These are phyloP conservation scores for Corylus avellana DNA, from an alignment of 306 rosid species.

Conservation along the genomic window DNA sequence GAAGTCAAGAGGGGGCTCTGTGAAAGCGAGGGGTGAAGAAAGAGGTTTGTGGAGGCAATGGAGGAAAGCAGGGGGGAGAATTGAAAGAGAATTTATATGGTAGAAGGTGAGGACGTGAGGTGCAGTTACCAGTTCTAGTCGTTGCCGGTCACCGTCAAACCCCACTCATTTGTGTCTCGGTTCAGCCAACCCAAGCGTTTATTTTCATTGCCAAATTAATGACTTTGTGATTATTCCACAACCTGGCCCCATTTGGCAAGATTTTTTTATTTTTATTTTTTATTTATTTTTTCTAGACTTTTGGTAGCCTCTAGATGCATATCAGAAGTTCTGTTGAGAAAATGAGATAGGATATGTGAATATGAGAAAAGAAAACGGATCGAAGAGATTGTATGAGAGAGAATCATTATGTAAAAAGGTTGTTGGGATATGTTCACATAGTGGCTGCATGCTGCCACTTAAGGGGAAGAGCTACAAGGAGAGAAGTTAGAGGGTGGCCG, in stretches of 20 bases:
- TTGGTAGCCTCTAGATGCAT: too few relatives aligned
- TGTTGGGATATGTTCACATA: too few relatives aligned
- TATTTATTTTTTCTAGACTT: too few relatives aligned
- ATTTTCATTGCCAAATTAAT: background rate
- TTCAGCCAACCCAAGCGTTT: slow-evolving; percentile 1
- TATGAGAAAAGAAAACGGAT: too few relatives aligned
- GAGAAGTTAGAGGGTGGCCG: too few relatives aligned
- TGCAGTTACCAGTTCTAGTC: slow-evolving; percentile 5
- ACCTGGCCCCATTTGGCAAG: background rate
- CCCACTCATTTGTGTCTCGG: slow-evolving; percentile 4
- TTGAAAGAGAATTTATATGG: background rate
- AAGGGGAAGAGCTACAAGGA: too few relatives aligned
- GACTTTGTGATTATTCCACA: slow-evolving; percentile 1
- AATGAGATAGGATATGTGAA: too few relatives aligned
- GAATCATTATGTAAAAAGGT: too few relatives aligned
- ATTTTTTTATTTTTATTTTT: too few relatives aligned
- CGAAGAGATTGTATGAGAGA: too few relatives aligned
- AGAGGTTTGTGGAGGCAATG: background rate
- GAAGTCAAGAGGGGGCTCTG: background rate
- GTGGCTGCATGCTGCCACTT: too few relatives aligned
- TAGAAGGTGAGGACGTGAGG: background rate
- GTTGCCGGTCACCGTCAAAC: slow-evolving; percentile 8
- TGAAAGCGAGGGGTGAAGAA: background rate
- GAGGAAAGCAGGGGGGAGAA: background rate
- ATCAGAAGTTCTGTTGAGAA: too few relatives aligned